phyloP scores from a whole-genome alignment of 768 basidiomycete species.

The Lactarius deliciosus region DNA sequence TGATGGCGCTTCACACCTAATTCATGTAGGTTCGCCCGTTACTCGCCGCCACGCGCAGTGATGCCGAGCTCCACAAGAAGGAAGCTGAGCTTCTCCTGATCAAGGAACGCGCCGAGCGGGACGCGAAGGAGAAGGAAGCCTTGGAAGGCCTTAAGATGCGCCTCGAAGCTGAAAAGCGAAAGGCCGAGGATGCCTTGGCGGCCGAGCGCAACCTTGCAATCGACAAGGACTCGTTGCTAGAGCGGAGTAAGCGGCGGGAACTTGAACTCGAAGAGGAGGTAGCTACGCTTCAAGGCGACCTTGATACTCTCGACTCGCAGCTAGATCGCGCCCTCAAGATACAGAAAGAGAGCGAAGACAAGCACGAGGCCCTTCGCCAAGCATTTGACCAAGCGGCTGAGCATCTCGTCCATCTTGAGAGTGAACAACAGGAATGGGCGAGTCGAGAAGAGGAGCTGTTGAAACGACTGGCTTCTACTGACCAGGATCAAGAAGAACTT shows the following conservation, averaged over 20 bases:
- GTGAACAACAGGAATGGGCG: slow-evolving; percentile 67
- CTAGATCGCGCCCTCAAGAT: slow-evolving; percentile 74
- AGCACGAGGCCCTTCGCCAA: slow-evolving; percentile 63
- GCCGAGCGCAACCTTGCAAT: slow-evolving; percentile 75
- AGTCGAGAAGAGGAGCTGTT: slow-evolving; percentile 61
- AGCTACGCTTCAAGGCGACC: slow-evolving; percentile 71
- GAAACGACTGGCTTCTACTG: slow-evolving; percentile 44
- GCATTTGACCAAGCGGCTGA: slow-evolving; percentile 85
- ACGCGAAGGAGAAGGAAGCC: slow-evolving; percentile 75
- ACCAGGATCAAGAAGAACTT: slow-evolving; percentile 48
- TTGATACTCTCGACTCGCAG: slow-evolving; percentile 83
- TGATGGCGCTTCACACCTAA: neutral
- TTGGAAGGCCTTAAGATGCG: slow-evolving; percentile 79
- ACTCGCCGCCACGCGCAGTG: slow-evolving; percentile 87
- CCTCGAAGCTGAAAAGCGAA: slow-evolving; percentile 80
- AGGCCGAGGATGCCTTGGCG: slow-evolving; percentile 76
- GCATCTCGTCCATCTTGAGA: slow-evolving; percentile 79
- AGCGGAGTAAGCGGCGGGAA: slow-evolving; percentile 84
- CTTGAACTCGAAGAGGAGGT: slow-evolving; percentile 85
- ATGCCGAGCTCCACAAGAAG: slow-evolving; percentile 88
- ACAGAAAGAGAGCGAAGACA: slow-evolving; percentile 79
- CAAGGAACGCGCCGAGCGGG: slow-evolving; percentile 84
- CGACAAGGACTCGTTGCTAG: slow-evolving; percentile 82
- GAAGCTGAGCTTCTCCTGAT: slow-evolving; percentile 78
- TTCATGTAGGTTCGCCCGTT: slow-evolving; percentile 75